These are phyloP conservation scores for Pyrus hybrid DNA, from an alignment of 331 rosid species.

Conservation along the genomic window DNA sequence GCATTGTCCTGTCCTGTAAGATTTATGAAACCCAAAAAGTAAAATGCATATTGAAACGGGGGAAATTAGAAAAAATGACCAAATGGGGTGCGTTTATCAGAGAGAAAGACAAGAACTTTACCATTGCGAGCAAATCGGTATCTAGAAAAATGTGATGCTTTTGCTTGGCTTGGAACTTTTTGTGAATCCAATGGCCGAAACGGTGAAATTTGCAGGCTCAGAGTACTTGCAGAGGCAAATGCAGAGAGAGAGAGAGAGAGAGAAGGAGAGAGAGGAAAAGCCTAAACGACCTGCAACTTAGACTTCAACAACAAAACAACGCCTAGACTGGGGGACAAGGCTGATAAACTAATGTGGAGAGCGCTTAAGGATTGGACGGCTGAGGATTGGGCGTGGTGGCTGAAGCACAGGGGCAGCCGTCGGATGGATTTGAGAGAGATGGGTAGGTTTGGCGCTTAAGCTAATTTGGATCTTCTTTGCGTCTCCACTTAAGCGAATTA, in stretches of 20 bases:
- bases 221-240: not conserved
- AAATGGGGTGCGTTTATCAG: not conserved
- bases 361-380: constrained; percentile 28
- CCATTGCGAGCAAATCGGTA: constrained; percentile 29
- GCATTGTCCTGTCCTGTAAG: constrained; percentile 44
- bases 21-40: not conserved
- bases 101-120: constrained; percentile 1
- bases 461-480: constrained; percentile 73
- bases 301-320: constrained; percentile 42
- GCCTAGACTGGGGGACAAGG: constrained; percentile 39
- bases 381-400: constrained; percentile 42
- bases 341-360: constrained; percentile 31
- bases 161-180: not conserved
- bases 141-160: constrained; percentile 11
- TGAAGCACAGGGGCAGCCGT: constrained; percentile 17
- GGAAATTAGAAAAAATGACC: not conserved
- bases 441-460: constrained; percentile 76
- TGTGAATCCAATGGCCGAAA: not conserved
- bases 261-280: not conserved
- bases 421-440: constrained; percentile 33
- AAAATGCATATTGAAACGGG: not conserved
- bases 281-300: constrained; percentile 18
- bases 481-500: constrained; percentile 37
- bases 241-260: not conserved
- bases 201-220: not conserved